phyloP scores from a whole-genome alignment of 2,329 filamentous ascomycete genomes.

The Calonectria multiphialidica region DNA sequence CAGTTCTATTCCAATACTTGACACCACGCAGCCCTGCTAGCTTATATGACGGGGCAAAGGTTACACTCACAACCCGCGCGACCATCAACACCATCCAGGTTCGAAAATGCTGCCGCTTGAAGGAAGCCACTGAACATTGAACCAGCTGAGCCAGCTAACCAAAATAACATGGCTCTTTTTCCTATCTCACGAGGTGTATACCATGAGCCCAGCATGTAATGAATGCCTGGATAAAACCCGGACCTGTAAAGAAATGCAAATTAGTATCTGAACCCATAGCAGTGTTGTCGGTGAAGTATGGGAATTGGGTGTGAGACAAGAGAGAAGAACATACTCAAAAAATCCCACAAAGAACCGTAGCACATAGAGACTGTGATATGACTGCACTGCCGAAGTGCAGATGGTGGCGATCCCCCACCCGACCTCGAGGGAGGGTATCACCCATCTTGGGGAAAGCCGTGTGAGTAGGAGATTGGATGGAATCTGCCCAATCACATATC shows the following conservation, averaged over 20 bases:
- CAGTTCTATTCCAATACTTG: not conserved
- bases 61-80: conserved; percentile 31
- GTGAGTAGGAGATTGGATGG: conserved; percentile 30
- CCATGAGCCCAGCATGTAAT: conserved; percentile 39
- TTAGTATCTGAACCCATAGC: not conserved
- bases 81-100: conserved; percentile 28
- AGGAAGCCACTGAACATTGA: conserved; percentile 32
- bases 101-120: conserved; percentile 32
- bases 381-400: conserved; percentile 26
- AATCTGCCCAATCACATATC: conserved; percentile 34
- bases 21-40: not conserved
- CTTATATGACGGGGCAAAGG: no score
- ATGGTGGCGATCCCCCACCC: conserved; percentile 33
- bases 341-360: conserved; percentile 31
- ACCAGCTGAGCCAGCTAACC: conserved; percentile 31
- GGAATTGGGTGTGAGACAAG: not conserved
- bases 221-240: conserved; percentile 32
- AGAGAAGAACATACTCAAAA: conserved; percentile 29
- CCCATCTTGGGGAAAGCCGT: conserved; percentile 31
- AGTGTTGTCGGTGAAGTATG: not conserved
- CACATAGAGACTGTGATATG: conserved; percentile 24
- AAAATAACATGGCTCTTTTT: conserved; percentile 36
- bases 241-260: conserved; percentile 6
- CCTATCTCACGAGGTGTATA: conserved; percentile 37
- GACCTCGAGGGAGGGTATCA: conserved; percentile 31